Conservation (phyloP, 805 yeast genomes). For the Pichia heedii region DNA sequence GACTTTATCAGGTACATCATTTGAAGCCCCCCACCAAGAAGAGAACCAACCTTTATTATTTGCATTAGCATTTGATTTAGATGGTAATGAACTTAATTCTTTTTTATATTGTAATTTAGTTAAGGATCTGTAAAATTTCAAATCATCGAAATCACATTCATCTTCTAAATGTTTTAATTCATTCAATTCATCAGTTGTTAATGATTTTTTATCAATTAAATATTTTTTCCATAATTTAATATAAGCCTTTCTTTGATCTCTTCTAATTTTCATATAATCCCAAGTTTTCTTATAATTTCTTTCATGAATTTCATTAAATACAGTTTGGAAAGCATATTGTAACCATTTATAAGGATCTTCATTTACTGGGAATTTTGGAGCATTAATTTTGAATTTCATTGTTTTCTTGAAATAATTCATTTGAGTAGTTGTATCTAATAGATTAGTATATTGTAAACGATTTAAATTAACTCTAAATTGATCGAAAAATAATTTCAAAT, state of each 20-base stretch:
- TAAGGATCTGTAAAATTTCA: constrained; percentile 74
- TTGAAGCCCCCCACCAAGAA: constrained; percentile 51
- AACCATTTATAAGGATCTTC: constrained; percentile 81
- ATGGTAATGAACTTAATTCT: constrained; percentile 26
- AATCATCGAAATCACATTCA: constrained; percentile 62
- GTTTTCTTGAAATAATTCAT: constrained; percentile 74
- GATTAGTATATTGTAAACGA: constrained; percentile 74
- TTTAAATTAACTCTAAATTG: constrained; percentile 85
- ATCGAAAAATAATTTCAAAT: constrained; percentile 70
- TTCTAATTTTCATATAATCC: constrained; percentile 63
- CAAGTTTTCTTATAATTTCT: constrained; percentile 79
- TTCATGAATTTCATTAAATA: constrained; percentile 73
- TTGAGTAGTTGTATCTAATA: constrained; percentile 71
- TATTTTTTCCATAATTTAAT: constrained; percentile 52
- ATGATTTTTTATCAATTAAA: constrained; percentile 34
- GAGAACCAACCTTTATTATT: constrained; percentile 53
- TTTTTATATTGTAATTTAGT: constrained; percentile 60
- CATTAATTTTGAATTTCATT: constrained; percentile 57
- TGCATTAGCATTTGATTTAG: neutral
- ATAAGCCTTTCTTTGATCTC: constrained; percentile 66
- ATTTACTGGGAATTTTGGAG: constrained; percentile 47
- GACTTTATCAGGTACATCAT: constrained; percentile 10
- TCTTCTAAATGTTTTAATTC: constrained; percentile 47
- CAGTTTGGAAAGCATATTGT: constrained; percentile 66
- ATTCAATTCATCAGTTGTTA: constrained; percentile 23